Conservation (phyloP, 441 rosid species). For the Corymbia citriodora region DNA sequence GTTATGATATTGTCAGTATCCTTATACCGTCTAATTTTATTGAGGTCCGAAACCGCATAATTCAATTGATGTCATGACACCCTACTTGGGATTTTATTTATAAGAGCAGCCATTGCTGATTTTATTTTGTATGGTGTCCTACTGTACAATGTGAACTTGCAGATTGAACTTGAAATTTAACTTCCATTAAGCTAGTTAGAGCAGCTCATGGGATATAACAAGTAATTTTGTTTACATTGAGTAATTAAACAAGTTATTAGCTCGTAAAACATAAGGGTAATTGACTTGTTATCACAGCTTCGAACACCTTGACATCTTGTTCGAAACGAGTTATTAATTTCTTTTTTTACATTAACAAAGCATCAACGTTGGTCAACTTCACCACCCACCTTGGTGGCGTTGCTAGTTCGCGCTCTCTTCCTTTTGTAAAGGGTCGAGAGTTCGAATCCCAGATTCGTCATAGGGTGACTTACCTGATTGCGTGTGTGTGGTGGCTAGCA, state of each 20-base stretch:
- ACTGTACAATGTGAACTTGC: neutral
- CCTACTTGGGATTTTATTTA: neutral
- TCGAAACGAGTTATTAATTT: too few species aligned
- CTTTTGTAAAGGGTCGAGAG: too few species aligned
- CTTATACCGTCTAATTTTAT: neutral
- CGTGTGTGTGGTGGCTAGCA: too few species aligned
- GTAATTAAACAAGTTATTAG: too few species aligned
- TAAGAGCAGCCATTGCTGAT: neutral
- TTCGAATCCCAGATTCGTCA: too few species aligned
- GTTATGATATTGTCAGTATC: rapidly evolving
- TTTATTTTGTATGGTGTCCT: neutral
- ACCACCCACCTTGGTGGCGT: too few species aligned
- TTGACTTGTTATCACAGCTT: neutral
- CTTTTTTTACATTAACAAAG: neutral
- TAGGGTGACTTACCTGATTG: too few species aligned
- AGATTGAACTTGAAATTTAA: neutral
- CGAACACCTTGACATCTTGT: neutral
- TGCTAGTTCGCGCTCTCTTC: too few species aligned
- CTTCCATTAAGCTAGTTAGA: too few species aligned
- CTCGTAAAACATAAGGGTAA: neutral
- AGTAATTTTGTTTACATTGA: too few species aligned
- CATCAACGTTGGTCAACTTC: neutral
- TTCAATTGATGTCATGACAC: neutral
- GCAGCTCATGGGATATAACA: too few species aligned
- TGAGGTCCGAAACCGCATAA: neutral